Base-by-base conservation (phyloP, 345 rosid genomes). In the Syzygium grande region DNA sequence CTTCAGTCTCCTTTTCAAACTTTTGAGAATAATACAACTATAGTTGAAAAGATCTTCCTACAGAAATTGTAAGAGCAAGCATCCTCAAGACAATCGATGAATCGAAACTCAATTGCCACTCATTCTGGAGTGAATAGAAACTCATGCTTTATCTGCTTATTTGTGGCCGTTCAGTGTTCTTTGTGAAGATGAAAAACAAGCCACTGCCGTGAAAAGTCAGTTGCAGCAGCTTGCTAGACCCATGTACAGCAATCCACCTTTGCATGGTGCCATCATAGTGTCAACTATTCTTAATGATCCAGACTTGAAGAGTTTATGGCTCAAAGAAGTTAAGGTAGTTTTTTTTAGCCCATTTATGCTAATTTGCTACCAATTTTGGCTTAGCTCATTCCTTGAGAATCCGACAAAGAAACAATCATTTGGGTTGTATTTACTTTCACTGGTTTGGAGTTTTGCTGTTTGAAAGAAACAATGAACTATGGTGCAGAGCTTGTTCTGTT, bases 221-320 rank as follows among this genome's bases (percentile, higher is more conserved):
- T 89, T 97, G 95, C 99, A 97, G 94, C 99, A 93, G 91, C 96
- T 97, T 54, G 99, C 98, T 56, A 94, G 99, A 89, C 99, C 99
- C 86, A 95, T 96, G 99, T 97, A 97, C 94, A 97, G 99, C 89
- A 97, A 97, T 90, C 99, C 99, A 53, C 99, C 99, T 86, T 91
- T 95, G 85, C 98, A 95, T 89, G 99, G 99, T 88, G 98, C 99
- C 52, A 93, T 95, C 25, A 84, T 95, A 5, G 99, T 97, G 85
- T 94, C 99, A 52, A 95, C 93, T 85, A 93, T 97, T 83, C 98
- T 97, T 79, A 95, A 95, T 65, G 94, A 95, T 90, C 92, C 96
- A 25, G 95, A 92, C 79, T 91, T 97, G 91, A 97, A 97, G 93
- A 90, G 94, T 53, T 89, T 95, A 68, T 97, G 99, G 99, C 96